These are phyloP conservation scores for Leccinum rimulosum DNA, from an alignment of 768 basidiomycete genomes.

Conservation along the genomic window DNA sequence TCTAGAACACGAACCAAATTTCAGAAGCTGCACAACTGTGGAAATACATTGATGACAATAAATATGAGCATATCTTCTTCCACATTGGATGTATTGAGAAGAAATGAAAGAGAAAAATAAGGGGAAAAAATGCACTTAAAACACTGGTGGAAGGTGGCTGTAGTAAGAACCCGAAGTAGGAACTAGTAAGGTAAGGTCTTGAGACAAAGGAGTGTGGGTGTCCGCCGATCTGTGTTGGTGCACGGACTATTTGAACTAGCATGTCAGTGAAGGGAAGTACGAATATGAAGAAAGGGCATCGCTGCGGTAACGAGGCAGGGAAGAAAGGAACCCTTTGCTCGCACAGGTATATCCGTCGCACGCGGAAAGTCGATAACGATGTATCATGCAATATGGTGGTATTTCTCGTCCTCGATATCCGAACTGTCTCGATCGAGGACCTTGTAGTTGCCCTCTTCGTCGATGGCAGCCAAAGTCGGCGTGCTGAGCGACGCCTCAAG, in stretches of 20 bases:
- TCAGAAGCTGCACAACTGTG: not conserved
- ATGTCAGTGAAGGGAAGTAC: constrained; percentile 8
- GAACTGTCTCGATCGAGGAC: constrained; percentile 17
- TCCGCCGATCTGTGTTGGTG: not conserved
- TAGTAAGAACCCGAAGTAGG: not conserved
- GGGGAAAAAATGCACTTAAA: not conserved
- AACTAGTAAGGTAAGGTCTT: not conserved
- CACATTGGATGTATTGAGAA: not conserved
- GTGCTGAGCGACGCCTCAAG: constrained; percentile 17
- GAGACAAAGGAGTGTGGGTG: not conserved
- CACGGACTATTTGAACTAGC: constrained; percentile 3
- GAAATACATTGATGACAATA: not conserved
- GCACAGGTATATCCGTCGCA: constrained; percentile 11
- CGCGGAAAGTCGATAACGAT: too few relatives aligned
- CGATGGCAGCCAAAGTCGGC: constrained; percentile 10
- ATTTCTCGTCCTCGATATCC: constrained; percentile 20
- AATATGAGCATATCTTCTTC: not conserved
- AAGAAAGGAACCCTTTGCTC: not conserved
- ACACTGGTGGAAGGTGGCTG: not conserved
- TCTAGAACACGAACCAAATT: not conserved
- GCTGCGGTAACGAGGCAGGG: not conserved
- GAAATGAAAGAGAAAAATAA: not conserved
- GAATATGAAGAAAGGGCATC: not conserved
- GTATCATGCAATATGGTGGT: constrained; percentile 10
- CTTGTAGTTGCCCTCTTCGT: constrained; percentile 11